Percentiles rank a stretch among this genome's conserved stretches.
Evolutionary conservation across 768 basidiomycete species (phyloP).

Genomic region (Gelatoporia subvermispora): DNA sequence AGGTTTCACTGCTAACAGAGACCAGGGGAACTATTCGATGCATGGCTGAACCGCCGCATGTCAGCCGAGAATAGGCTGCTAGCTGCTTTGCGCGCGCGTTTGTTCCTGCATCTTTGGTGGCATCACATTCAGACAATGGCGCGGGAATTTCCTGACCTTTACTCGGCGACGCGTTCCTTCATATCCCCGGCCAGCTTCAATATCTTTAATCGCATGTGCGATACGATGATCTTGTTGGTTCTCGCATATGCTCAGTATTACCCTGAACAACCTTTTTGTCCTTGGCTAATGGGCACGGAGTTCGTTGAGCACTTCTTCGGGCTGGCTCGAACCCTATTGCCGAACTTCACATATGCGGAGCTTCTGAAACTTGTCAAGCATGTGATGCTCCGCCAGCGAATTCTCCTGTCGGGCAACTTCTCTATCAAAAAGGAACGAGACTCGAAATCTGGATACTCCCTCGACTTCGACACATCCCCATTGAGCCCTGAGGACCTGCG

Average conservation of each 20-base stretch:
- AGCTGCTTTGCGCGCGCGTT: slow-evolving; percentile 14
- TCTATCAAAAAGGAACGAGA: slow-evolving; percentile 14
- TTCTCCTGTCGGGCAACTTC: slow-evolving; percentile 20
- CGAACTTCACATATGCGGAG: slow-evolving; percentile 25
- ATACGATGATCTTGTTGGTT: slow-evolving; percentile 17
- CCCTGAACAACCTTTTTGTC: slow-evolving; percentile 20
- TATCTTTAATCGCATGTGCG: slow-evolving; percentile 25
- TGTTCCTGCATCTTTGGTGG: slow-evolving; percentile 15
- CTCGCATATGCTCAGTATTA: slow-evolving; percentile 16
- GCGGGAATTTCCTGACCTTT: slow-evolving; percentile 17
- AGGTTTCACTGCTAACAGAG: too few relatives aligned
- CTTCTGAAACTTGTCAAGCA: slow-evolving; percentile 23
- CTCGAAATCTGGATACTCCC: slow-evolving; percentile 16
- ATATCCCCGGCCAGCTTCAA: slow-evolving; percentile 23
- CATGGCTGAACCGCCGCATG: slow-evolving; percentile 21
- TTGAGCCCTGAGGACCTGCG: slow-evolving; percentile 3
- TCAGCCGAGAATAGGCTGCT: slow-evolving; percentile 13
- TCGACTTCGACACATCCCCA: slow-evolving; percentile 14
- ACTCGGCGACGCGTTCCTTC: slow-evolving; percentile 16
- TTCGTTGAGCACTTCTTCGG: slow-evolving; percentile 28
- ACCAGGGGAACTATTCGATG: slow-evolving; percentile 21
- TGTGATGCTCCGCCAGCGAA: slow-evolving; percentile 20
- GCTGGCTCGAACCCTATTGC: slow-evolving; percentile 19
- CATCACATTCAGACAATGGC: slow-evolving; percentile 5
- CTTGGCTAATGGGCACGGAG: slow-evolving; percentile 19